These are phyloP conservation scores for Pelargonium citronellum DNA, from an alignment of 441 rosid species.

Conservation along the genomic window DNA sequence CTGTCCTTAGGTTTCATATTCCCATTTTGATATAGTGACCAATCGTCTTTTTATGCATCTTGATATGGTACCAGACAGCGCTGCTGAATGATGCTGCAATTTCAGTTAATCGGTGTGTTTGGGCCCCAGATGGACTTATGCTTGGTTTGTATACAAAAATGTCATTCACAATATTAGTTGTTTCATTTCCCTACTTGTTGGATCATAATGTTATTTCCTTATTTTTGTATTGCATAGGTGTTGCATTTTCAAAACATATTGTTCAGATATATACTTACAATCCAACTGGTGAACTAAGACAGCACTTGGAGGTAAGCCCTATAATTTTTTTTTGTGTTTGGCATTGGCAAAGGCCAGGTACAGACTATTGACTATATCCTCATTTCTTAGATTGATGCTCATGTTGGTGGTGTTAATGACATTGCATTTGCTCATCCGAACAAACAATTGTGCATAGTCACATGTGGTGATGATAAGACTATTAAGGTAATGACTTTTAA, in stretches of 20 bases:
- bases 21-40: conserved; percentile 8
- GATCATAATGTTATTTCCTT: conserved; percentile 8
- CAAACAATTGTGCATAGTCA: conserved; percentile 55
- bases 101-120: conserved; percentile 69
- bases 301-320: conserved; percentile 65
- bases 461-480: conserved; percentile 70
- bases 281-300: conserved; percentile 55
- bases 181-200: conserved; percentile 1
- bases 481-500: conserved; percentile 42
- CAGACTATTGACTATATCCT: neutral
- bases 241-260: conserved; percentile 77
- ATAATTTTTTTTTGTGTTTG: neutral
- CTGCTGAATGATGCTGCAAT: conserved; percentile 47
- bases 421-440: conserved; percentile 65
- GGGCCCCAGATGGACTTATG: conserved; percentile 82
- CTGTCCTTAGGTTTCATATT: neutral
- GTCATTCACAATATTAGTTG: neutral
- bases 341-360: neutral
- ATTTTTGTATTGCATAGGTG: conserved; percentile 37
- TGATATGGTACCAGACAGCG: conserved; percentile 42
- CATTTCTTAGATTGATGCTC: conserved; percentile 60
- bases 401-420: conserved; percentile 66
- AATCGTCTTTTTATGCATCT: conserved; percentile 10
- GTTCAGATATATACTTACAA: conserved; percentile 68
- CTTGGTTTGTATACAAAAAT: conserved; percentile 44